Conservation (phyloP, 192 early-diverging fungal genomes). For the Chytriomyces confervae region DNA sequence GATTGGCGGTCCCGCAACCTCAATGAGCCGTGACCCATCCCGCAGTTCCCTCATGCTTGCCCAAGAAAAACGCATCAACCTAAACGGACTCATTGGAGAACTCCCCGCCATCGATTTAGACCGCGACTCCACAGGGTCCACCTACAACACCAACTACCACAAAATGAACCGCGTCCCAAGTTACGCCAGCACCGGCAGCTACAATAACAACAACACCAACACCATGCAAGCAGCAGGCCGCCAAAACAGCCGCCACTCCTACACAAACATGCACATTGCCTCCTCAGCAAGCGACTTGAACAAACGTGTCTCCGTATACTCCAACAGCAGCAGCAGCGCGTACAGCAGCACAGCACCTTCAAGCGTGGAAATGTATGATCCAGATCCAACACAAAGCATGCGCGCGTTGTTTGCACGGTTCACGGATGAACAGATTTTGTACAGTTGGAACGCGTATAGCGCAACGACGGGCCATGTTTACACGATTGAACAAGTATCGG, state of each 20-base stretch:
- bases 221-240: neutral
- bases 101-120: conserved; percentile 5
- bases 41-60: neutral
- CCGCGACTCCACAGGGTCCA: neutral
- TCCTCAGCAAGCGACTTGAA: no score
- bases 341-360: neutral
- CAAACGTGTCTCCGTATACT: neutral
- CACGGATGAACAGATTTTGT: conserved; percentile 4
- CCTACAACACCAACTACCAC: neutral
- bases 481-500: conserved; percentile 11
- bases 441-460: conserved; percentile 15
- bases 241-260: neutral
- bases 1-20: neutral
- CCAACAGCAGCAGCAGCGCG: neutral
- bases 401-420: neutral
- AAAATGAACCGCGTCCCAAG: neutral
- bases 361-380: neutral
- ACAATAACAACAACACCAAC: neutral
- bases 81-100: conserved; percentile 10
- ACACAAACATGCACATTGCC: no score
- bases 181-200: neutral
- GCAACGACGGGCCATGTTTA: neutral
- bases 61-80: conserved; percentile 1
- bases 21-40: neutral
- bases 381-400: neutral